phyloP scores from a whole-genome alignment of 257 asterid species.

The Lycium ferocissimum region DNA sequence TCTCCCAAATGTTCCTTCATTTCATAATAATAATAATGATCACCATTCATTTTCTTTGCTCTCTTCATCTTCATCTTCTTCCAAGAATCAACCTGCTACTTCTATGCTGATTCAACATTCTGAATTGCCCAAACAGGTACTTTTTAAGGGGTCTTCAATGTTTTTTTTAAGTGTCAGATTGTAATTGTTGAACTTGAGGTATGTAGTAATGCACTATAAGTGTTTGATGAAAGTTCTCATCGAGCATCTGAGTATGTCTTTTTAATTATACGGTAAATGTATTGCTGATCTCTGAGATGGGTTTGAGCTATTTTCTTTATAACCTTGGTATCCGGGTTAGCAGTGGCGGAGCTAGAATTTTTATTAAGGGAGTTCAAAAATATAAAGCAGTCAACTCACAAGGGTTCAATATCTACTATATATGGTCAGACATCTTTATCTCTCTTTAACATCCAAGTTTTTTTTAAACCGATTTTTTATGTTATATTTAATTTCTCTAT shows the following conservation, averaged over 20 bases:
- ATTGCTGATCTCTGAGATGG: not conserved
- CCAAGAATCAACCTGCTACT: slow-evolving; percentile 17
- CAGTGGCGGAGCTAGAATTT: too few species aligned
- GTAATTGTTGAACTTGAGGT: not conserved
- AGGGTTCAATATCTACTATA: too few species aligned
- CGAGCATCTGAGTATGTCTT: not conserved
- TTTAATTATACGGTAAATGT: not conserved
- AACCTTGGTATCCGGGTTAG: too few species aligned
- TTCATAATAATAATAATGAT: not conserved
- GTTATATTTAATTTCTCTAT: too few species aligned
- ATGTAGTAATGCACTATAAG: slow-evolving; percentile 27
- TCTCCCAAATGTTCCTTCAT: slow-evolving; percentile 13
- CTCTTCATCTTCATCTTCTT: slow-evolving; percentile 41
- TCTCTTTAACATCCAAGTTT: too few species aligned
- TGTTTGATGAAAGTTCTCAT: slow-evolving; percentile 64
- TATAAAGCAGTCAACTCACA: too few species aligned
- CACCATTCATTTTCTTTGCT: slow-evolving; percentile 30
- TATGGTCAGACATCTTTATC: too few species aligned
- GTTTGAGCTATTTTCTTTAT: not conserved
- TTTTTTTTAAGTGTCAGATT: not conserved
- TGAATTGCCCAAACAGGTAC: slow-evolving; percentile 50
- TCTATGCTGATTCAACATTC: slow-evolving; percentile 42
- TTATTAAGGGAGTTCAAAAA: too few species aligned
- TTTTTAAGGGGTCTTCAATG: not conserved
- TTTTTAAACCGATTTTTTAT: too few species aligned